Conservation (phyloP, 2,329 filamentous ascomycete species). For the Aureobasidium sp. region DNA sequence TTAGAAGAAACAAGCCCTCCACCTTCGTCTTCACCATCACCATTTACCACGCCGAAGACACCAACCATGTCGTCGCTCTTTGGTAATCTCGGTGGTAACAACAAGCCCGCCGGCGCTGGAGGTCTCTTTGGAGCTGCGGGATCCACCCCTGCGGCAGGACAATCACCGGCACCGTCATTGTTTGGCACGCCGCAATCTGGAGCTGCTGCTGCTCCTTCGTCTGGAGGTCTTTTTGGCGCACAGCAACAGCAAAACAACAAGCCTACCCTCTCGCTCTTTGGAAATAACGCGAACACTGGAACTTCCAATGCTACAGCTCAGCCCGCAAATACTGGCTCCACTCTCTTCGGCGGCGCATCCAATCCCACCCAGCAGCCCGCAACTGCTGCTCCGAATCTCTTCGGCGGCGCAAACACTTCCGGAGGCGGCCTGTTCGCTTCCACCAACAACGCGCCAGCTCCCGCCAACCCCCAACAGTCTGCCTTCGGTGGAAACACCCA, state of each 20-base stretch:
- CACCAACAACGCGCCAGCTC: neutral
- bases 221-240: neutral
- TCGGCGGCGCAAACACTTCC: neutral
- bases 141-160: neutral
- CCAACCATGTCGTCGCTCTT: conserved; percentile 10
- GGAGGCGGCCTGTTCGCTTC: conserved; percentile 3
- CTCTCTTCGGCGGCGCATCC: conserved; percentile 10
- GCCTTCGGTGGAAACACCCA: conserved; percentile 1
- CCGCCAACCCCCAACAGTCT: neutral
- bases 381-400: conserved; percentile 11
- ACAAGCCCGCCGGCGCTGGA: conserved; percentile 4
- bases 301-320: neutral
- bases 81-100: conserved; percentile 1
- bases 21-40: neutral
- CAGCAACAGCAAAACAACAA: neutral
- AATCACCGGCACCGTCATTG: conserved; percentile 3
- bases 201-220: neutral
- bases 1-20: neutral
- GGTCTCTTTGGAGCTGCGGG: conserved; percentile 2
- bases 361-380: conserved; percentile 7
- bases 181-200: conserved; percentile 7
- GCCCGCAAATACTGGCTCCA: neutral
- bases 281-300: neutral
- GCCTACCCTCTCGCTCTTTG: neutral
- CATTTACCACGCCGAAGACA: neutral